Conservation (phyloP, 768 basidiomycete species). For the Mycena polygramma region DNA sequence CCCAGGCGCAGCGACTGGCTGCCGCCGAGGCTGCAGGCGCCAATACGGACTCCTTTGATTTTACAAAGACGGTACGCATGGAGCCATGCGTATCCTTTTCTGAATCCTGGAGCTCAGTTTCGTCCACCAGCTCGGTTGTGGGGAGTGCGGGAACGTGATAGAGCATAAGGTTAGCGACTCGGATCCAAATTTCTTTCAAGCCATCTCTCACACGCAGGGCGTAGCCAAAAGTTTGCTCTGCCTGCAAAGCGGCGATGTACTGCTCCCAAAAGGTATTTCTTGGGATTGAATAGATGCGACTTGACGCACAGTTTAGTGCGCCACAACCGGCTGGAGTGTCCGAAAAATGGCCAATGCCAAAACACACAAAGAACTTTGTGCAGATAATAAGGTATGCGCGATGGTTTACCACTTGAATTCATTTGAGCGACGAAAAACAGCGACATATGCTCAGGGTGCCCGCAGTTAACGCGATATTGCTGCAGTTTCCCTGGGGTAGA, state of each 20-base stretch:
- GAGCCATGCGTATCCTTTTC: too few species aligned
- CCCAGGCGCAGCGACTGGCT: slow-evolving; percentile 10
- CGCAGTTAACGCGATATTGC: too few species aligned
- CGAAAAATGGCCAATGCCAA: slow-evolving; percentile 42
- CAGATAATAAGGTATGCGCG: slow-evolving; percentile 49
- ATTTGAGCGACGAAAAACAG: too few species aligned
- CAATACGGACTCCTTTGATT: slow-evolving; percentile 20
- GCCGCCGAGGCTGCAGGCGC: slow-evolving; percentile 17
- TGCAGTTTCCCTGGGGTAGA: too few species aligned
- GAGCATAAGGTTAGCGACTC: background rate
- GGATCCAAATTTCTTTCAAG: too few species aligned
- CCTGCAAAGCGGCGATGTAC: slow-evolving; percentile 43
- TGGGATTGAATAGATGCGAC: too few species aligned
- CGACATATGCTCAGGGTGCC: too few species aligned
- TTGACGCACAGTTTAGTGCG: slow-evolving; percentile 23
- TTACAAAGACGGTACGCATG: slow-evolving; percentile 18
- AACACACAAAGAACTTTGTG: slow-evolving; percentile 47
- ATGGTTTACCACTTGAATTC: too few species aligned
- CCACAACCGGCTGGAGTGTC: slow-evolving; percentile 47
- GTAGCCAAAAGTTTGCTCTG: slow-evolving; percentile 34
- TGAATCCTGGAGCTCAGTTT: too few species aligned
- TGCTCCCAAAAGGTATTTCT: slow-evolving; percentile 37
- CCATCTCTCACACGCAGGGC: too few species aligned
- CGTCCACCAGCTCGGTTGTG: slow-evolving; percentile 1
- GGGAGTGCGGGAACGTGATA: slow-evolving; percentile 14